Percentiles rank a stretch among this genome's conserved stretches.
phyloP scores from a whole-genome alignment of 2,329 filamentous ascomycete genomes.

The Cyanodermella asteris region DNA sequence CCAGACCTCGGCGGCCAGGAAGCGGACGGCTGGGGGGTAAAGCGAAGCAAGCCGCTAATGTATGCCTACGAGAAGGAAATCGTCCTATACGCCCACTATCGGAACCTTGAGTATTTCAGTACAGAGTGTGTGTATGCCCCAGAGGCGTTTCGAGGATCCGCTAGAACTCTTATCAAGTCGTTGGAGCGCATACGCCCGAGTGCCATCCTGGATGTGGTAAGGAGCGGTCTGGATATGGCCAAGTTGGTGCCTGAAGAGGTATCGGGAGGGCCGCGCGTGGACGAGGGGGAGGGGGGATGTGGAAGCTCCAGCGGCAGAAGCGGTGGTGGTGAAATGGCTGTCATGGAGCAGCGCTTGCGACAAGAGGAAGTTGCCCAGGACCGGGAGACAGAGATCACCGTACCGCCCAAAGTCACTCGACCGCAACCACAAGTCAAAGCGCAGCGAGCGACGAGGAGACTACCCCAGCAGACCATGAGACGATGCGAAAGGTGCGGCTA shows the following conservation, averaged over 20 bases:
- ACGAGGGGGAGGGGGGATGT: constrained; percentile 50
- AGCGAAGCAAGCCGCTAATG: constrained; percentile 88
- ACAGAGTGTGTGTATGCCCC: constrained; percentile 98
- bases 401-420: too few relatives aligned
- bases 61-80: constrained; percentile 99
- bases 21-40: constrained; percentile 85
- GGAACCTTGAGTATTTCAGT: constrained; percentile 91
- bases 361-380: constrained; percentile 38
- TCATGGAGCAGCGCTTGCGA: constrained; percentile 53
- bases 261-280: constrained; percentile 15
- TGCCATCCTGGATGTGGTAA: constrained; percentile 82
- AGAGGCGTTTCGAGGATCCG: constrained; percentile 85
- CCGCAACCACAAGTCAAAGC: constrained; percentile 5
- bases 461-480: constrained; percentile 51
- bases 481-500: constrained; percentile 79
- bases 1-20: too few relatives aligned
- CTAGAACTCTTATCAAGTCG: constrained; percentile 81
- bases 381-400: constrained; percentile 45
- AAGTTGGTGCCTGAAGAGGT: constrained; percentile 48
- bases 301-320: constrained; percentile 46
- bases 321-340: constrained; percentile 56
- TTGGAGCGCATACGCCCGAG: constrained; percentile 82
- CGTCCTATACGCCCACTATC: constrained; percentile 90
- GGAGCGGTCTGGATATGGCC: constrained; percentile 92
- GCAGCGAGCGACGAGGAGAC: constrained; percentile 10